phyloP scores from a whole-genome alignment of 768 basidiomycete species.

The Sarcomyxa edulis region DNA sequence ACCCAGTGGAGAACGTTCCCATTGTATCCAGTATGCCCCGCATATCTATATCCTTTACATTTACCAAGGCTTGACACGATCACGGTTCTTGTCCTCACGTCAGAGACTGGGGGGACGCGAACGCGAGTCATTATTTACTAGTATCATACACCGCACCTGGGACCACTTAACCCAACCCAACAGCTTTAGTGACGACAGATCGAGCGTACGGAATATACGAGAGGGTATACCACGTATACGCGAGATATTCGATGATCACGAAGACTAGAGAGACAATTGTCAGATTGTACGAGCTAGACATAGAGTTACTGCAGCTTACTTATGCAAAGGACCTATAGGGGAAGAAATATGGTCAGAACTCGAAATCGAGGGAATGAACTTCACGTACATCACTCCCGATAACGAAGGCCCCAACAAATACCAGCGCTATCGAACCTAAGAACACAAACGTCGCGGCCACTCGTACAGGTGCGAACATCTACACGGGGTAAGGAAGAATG shows the following conservation, averaged over 20 bases:
- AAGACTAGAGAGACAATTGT: slow-evolving; percentile 50
- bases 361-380: slow-evolving; percentile 1
- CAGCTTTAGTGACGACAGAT: slow-evolving; percentile 58
- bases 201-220: slow-evolving; percentile 93
- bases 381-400: slow-evolving; percentile 59
- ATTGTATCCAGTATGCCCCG: no score
- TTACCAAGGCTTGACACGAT: no score
- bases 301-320: no score
- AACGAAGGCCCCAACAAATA: slow-evolving; percentile 85
- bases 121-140: no score
- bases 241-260: slow-evolving; percentile 87
- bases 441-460: slow-evolving; percentile 77
- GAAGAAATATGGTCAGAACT: neutral
- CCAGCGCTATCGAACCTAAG: slow-evolving; percentile 71
- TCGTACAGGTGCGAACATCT: slow-evolving; percentile 97
- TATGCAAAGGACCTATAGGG: slow-evolving; percentile 56
- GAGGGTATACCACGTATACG: slow-evolving; percentile 84
- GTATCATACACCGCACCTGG: no score
- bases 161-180: slow-evolving; percentile 43
- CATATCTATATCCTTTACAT: no score
- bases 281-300: slow-evolving; percentile 9
- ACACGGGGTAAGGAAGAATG: neutral
- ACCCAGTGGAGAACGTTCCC: no score
- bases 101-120: no score
- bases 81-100: no score